phyloP scores from a whole-genome alignment of 768 basidiomycete genomes.

The Mycena indigotica region DNA sequence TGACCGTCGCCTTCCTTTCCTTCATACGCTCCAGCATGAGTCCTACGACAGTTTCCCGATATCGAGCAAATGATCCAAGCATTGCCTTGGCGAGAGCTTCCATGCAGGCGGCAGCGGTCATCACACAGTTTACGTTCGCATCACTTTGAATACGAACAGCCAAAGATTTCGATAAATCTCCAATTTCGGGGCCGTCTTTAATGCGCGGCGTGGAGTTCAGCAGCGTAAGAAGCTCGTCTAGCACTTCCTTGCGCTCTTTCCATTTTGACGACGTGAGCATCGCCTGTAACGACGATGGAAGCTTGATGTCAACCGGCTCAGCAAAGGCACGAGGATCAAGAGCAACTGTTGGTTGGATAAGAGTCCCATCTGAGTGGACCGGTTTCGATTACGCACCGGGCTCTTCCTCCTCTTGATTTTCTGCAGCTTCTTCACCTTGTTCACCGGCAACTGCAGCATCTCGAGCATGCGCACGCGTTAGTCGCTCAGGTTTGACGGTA shows the following conservation, averaged over 20 bases:
- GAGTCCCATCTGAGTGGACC: no score
- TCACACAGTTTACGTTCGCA: slow-evolving; percentile 95
- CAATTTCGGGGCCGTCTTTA: slow-evolving; percentile 77
- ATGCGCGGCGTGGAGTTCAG: slow-evolving; percentile 74
- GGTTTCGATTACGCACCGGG: slow-evolving; percentile 38
- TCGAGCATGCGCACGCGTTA: slow-evolving; percentile 75
- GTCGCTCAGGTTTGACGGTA: slow-evolving; percentile 72
- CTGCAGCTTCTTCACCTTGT: slow-evolving; percentile 41
- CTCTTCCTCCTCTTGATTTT: slow-evolving; percentile 42
- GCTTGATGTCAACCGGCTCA: slow-evolving; percentile 81
- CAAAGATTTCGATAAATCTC: slow-evolving; percentile 73
- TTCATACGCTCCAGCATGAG: slow-evolving; percentile 88
- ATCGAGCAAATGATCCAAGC: slow-evolving; percentile 70
- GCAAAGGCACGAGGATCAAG: slow-evolving; percentile 80
- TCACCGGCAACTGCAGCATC: slow-evolving; percentile 58
- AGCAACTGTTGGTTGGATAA: slow-evolving; percentile 43
- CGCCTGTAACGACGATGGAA: slow-evolving; percentile 75
- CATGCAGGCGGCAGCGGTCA: slow-evolving; percentile 80
- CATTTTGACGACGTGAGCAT: slow-evolving; percentile 89
- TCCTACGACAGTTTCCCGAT: slow-evolving; percentile 70
- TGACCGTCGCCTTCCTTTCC: slow-evolving; percentile 89
- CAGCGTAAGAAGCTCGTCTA: slow-evolving; percentile 79
- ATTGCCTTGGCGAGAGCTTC: slow-evolving; percentile 86
- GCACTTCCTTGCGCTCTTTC: slow-evolving; percentile 93
- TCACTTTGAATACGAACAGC: slow-evolving; percentile 83